Conservation (phyloP, 1,284 basidiomycete species). For the Porodaedalea pini region DNA sequence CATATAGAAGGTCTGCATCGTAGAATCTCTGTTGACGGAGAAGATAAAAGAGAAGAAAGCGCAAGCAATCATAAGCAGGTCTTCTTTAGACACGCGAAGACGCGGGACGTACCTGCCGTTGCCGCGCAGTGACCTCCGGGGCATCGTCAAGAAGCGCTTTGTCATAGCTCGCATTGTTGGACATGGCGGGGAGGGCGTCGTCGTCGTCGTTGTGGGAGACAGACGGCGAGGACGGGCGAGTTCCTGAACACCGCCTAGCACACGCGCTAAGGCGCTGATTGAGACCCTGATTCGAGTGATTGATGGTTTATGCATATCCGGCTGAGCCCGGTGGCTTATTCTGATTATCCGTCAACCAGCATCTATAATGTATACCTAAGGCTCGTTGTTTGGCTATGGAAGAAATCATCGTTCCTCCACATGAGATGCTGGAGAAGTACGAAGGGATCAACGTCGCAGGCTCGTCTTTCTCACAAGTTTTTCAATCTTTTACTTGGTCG, state of each 20-base stretch:
- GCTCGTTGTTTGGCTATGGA: conserved; percentile 6
- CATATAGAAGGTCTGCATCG: conserved; percentile 17
- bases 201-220: not conserved
- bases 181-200: conserved; percentile 7
- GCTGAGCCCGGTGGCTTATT: too few relatives aligned
- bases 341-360: not conserved
- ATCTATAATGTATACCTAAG: not conserved
- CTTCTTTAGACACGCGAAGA: not conserved
- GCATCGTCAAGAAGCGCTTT: conserved; percentile 35
- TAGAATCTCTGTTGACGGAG: conserved; percentile 16
- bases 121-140: conserved; percentile 34
- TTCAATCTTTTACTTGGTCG: not conserved
- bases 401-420: conserved; percentile 31
- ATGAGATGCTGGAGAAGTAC: conserved; percentile 38
- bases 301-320: not conserved
- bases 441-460: conserved; percentile 43
- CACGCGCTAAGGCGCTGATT: not conserved
- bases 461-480: conserved; percentile 12
- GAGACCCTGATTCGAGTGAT: not conserved
- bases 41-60: not conserved
- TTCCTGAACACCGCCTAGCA: conserved; percentile 11
- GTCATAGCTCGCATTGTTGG: conserved; percentile 30
- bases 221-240: conserved; percentile 1
- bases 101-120: conserved; percentile 34
- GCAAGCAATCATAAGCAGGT: conserved; percentile 4